Base-by-base conservation (phyloP, 495 filamentous ascomycete genomes). In the Chaetomidium leptoderma region DNA sequence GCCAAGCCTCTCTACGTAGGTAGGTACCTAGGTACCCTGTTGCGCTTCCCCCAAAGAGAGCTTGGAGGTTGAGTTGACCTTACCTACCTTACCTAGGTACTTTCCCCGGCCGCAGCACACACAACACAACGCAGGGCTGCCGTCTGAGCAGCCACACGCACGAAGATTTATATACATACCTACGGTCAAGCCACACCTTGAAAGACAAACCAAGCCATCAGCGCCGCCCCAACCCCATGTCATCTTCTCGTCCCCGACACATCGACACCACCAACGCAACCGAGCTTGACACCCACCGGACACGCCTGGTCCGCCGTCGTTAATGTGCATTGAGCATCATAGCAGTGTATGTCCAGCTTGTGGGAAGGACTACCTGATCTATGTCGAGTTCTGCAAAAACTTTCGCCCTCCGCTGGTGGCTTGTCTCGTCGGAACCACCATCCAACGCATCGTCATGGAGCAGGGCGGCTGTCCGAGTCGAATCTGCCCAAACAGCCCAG, bases 301-400 rank as follows among this genome's bases (percentile, higher is more conserved):
- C 10, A 52, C 53, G 33, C 37, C 52, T 55, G 56, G 51, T 30
- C 47, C 62, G 54, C 48, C 55, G 50, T 59, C 57, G 66, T 79
- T 76, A 73, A 79, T 79, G 76, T 79, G 76, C 67, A 73, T 66
- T 60, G 74, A 77, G 75, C 68, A 76, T 64, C 70, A 67, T 62
- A 77, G 67, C 64, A 66, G 53, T 54, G 66, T 75, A 61, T 79
- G 76, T 73, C 72, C 73, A 72, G 76, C 76, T 59, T 79, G 76
- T 68, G 74, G 76, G 72, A 78, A 78, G 64, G 67, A 72, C 63
- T 79, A 78, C 57, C 65, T 79, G 55, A 62, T 78, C 59, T 79
- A 72, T 67, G 74, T 78, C 64, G 73, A 76, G 53, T 77, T 79
- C 58, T 79, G 76, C 66, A 66, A 63, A 54, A 54, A 72, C 56